These are phyloP conservation scores for Peziza echinospora DNA, from an alignment of 495 filamentous ascomycete genomes.

Conservation along the genomic window DNA sequence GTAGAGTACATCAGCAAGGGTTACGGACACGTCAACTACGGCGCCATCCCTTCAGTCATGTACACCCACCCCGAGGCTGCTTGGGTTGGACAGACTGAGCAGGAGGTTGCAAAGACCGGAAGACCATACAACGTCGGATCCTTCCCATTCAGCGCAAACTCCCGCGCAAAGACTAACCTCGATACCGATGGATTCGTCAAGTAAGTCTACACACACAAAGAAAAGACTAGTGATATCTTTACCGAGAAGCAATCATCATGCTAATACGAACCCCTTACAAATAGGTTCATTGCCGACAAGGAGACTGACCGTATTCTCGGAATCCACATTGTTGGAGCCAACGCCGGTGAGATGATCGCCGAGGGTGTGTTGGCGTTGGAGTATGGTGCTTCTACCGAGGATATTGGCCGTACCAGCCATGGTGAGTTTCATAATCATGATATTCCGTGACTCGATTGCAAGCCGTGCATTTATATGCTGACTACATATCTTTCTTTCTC, in stretches of 20 bases:
- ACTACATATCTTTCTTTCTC: constrained; percentile 3
- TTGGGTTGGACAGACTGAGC: constrained; percentile 96
- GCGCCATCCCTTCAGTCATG: constrained; percentile 93
- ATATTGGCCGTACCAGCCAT: constrained; percentile 87
- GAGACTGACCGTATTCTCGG: constrained; percentile 92
- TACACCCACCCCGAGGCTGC: constrained; percentile 97
- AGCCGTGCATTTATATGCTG: neutral
- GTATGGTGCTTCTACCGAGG: constrained; percentile 88
- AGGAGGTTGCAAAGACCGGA: constrained; percentile 73
- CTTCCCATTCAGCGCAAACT: constrained; percentile 97
- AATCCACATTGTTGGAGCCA: constrained; percentile 87
- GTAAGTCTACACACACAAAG: constrained; percentile 13
- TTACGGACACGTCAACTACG: constrained; percentile 97
- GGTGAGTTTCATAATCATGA: no score
- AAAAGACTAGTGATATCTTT: constrained; percentile 1
- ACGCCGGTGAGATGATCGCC: constrained; percentile 97
- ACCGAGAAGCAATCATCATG: neutral
- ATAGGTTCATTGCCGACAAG: constrained; percentile 67
- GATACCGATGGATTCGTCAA: constrained; percentile 94
- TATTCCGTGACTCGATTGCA: no score
- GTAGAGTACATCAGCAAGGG: constrained; percentile 95
- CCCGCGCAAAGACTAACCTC: constrained; percentile 92
- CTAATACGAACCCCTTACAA: neutral
- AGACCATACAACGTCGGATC: constrained; percentile 76
- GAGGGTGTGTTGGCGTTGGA: constrained; percentile 89